Evolutionary conservation across 2,329 filamentous ascomycete genomes (phyloP).

Genomic region (Colletotrichum graminicola): DNA sequence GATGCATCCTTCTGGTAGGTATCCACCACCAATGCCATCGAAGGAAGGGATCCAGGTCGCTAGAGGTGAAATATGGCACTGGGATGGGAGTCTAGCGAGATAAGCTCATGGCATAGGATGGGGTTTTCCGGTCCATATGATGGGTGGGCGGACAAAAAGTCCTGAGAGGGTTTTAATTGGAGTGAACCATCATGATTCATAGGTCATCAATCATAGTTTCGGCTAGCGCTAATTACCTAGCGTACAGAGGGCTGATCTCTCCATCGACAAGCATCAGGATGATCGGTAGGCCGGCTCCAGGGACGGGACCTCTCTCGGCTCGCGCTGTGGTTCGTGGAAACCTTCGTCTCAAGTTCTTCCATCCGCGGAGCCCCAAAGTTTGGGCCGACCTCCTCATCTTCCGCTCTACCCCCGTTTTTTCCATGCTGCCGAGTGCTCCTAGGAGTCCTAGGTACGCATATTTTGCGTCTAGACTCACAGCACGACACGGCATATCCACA

Average conservation of each 20-base stretch:
- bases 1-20: background rate
- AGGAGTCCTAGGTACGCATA: background rate
- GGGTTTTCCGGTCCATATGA: conserved; percentile 37
- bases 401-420: background rate
- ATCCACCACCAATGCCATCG: conserved; percentile 29
- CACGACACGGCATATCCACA: background rate
- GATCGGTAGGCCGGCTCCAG: conserved; percentile 24
- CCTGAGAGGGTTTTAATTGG: background rate
- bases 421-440: background rate
- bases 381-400: conserved; percentile 26
- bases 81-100: conserved; percentile 23
- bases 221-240: conserved; percentile 35
- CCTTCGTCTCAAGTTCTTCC: conserved; percentile 28
- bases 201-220: conserved; percentile 17
- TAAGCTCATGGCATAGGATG: conserved; percentile 21
- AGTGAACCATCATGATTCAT: conserved; percentile 9
- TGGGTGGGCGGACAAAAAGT: background rate
- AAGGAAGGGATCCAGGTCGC: conserved; percentile 3
- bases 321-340: conserved; percentile 38
- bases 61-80: conserved; percentile 24
- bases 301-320: conserved; percentile 12
- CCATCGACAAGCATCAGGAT: background rate
- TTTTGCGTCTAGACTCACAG: background rate
- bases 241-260: conserved; percentile 3
- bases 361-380: conserved; percentile 41